These are phyloP conservation scores for Trichoderma atrobrunneum DNA, from an alignment of 2,329 filamentous ascomycete species.

Conservation along the genomic window DNA sequence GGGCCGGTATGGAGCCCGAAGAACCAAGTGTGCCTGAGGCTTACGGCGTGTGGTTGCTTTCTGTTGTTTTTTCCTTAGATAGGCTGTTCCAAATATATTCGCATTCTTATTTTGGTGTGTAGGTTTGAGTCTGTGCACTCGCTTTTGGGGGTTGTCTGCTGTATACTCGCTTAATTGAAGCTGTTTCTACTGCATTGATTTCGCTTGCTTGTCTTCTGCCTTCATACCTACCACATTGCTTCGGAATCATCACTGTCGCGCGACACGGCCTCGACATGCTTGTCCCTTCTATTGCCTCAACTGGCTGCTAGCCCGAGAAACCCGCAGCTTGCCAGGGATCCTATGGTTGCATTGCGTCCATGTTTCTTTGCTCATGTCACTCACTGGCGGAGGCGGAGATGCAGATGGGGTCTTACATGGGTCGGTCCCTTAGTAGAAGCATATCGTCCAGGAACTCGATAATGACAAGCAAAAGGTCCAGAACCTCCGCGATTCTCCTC, in stretches of 20 bases:
- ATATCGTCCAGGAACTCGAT: background rate
- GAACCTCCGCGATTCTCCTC: background rate
- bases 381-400: background rate
- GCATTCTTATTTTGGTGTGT: background rate
- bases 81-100: background rate
- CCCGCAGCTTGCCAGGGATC: background rate
- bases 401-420: background rate
- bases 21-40: background rate
- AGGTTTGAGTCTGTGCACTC: background rate
- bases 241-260: background rate
- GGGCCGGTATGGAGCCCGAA: background rate
- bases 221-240: background rate
- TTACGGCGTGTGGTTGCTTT: background rate
- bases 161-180: background rate
- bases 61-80: background rate
- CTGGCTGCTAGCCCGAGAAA: background rate
- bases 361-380: background rate
- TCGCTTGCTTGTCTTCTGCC: background rate
- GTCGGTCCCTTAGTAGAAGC: background rate
- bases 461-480: background rate
- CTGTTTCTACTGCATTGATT: background rate
- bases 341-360: background rate
- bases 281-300: background rate
- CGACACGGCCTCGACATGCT: background rate
- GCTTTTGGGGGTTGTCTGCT: background rate